Evolutionary conservation across 371 early-diverging fungal species (phyloP).

Genomic region (Entomophthora muscae): DNA sequence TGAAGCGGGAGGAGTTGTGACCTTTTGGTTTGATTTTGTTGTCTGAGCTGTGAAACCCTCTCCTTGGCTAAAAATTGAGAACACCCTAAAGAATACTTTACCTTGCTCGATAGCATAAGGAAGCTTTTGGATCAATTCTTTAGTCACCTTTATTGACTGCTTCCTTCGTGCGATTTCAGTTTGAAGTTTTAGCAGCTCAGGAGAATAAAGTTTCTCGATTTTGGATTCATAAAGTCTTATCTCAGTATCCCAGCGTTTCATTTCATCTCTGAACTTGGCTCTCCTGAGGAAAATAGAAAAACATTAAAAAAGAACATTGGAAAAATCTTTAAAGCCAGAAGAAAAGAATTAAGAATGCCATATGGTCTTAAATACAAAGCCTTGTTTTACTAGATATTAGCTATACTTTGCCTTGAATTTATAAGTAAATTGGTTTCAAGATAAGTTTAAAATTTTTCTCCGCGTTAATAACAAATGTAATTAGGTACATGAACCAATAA

Average conservation of each 20-base stretch:
- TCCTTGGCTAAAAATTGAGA: background rate
- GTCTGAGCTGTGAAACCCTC: background rate
- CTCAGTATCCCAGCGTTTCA: background rate
- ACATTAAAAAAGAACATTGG: background rate
- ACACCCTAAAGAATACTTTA: background rate
- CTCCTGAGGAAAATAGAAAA: background rate
- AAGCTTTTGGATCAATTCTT: background rate
- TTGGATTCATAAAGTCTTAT: background rate
- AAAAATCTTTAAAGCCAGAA: background rate
- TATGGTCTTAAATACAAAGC: background rate
- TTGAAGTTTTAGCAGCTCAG: background rate
- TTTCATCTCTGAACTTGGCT: background rate
- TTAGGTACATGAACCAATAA: background rate
- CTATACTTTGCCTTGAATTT: background rate
- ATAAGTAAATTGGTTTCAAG: background rate
- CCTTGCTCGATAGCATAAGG: background rate
- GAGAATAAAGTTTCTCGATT: background rate
- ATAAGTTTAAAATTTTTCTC: background rate
- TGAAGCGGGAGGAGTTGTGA: background rate
- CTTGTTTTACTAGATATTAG: background rate
- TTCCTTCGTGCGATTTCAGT: background rate
- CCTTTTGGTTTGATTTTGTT: background rate
- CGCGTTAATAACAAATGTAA: background rate
- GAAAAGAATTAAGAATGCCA: background rate
- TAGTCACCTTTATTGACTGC: background rate